Conservation (phyloP, 441 rosid genomes). For the Cnidoscolus chayamansa region DNA sequence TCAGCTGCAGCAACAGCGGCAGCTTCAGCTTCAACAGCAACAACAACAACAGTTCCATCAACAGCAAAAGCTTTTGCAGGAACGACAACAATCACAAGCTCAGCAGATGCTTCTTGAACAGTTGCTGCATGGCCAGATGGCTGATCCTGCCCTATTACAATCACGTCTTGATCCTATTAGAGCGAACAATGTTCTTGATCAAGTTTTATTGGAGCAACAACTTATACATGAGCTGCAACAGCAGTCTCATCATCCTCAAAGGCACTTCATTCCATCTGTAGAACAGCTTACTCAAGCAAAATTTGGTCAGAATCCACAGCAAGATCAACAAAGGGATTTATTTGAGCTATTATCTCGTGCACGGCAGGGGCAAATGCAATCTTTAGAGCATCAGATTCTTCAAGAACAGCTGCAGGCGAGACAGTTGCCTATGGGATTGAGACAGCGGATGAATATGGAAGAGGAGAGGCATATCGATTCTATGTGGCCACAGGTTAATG, state of each 20-base stretch:
- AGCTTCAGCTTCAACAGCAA: slow-evolving; percentile 35
- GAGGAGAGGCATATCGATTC: slow-evolving; percentile 28
- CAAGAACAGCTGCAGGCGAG: slow-evolving; percentile 40
- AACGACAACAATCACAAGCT: slow-evolving; percentile 61
- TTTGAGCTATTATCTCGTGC: slow-evolving; percentile 53
- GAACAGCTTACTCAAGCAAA: slow-evolving; percentile 57
- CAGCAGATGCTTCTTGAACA: slow-evolving; percentile 64
- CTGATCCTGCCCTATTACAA: slow-evolving; percentile 56
- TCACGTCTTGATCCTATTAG: slow-evolving; percentile 47
- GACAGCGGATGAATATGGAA: slow-evolving; percentile 36
- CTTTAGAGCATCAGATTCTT: slow-evolving; percentile 56
- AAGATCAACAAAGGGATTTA: slow-evolving; percentile 54
- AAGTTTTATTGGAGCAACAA: slow-evolving; percentile 67
- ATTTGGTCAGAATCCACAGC: slow-evolving; percentile 46
- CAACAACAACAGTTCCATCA: slow-evolving; percentile 40
- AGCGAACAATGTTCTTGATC: slow-evolving; percentile 45
- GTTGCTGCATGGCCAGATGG: slow-evolving; percentile 49
- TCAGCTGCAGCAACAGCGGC: slow-evolving; percentile 41
- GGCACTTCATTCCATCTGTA: slow-evolving; percentile 48
- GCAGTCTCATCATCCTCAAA: slow-evolving; percentile 42
- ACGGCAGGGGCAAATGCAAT: slow-evolving; percentile 45
- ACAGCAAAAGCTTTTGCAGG: slow-evolving; percentile 65
- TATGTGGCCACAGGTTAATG: slow-evolving; percentile 33
- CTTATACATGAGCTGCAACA: slow-evolving; percentile 44
- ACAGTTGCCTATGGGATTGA: slow-evolving; percentile 33